Evolutionary conservation across 768 basidiomycete genomes (phyloP).

Genomic region (Mrakia blollopis): DNA sequence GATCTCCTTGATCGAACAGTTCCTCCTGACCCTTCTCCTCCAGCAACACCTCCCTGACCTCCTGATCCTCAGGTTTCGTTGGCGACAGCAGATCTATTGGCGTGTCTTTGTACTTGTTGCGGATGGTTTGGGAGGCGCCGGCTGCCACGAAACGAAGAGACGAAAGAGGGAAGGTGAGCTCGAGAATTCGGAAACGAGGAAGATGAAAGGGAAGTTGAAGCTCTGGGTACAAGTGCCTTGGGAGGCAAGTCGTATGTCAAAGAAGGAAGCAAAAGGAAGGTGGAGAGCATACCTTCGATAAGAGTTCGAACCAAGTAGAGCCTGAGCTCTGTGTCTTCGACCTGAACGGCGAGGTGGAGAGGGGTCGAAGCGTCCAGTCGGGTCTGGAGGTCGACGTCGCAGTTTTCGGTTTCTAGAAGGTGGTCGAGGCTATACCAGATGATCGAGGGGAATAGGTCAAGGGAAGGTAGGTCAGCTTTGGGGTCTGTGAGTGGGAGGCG

Average conservation of each 20-base stretch:
- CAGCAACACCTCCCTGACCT: conserved; percentile 18
- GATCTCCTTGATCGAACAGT: conserved; percentile 22
- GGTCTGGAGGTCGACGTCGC: conserved; percentile 32
- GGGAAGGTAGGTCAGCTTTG: not conserved
- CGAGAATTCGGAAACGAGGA: not conserved
- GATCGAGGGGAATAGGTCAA: not conserved
- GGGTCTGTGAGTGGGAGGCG: no score
- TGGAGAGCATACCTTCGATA: not conserved
- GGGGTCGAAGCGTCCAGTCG: conserved; percentile 30
- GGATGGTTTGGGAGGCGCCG: conserved; percentile 22
- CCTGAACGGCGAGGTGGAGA: conserved; percentile 31
- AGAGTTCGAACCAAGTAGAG: conserved; percentile 23
- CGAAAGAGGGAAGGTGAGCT: not conserved
- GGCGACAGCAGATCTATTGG: conserved; percentile 29
- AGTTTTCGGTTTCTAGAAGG: conserved; percentile 27
- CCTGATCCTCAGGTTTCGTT: conserved; percentile 23
- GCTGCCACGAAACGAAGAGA: conserved; percentile 19
- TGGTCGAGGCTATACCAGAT: conserved; percentile 16
- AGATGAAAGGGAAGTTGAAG: not conserved
- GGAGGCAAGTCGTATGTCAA: no score
- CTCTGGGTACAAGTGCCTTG: no score
- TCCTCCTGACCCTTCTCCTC: conserved; percentile 21
- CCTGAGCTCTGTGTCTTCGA: conserved; percentile 22
- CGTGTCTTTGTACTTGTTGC: conserved; percentile 29
- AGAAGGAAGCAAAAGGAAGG: not conserved